A percentile compares a stretch with the other conserved stretches of the same genome.
Evolutionary conservation across 805 yeast genomes (phyloP).

Genomic region (Candida tibetensis): DNA sequence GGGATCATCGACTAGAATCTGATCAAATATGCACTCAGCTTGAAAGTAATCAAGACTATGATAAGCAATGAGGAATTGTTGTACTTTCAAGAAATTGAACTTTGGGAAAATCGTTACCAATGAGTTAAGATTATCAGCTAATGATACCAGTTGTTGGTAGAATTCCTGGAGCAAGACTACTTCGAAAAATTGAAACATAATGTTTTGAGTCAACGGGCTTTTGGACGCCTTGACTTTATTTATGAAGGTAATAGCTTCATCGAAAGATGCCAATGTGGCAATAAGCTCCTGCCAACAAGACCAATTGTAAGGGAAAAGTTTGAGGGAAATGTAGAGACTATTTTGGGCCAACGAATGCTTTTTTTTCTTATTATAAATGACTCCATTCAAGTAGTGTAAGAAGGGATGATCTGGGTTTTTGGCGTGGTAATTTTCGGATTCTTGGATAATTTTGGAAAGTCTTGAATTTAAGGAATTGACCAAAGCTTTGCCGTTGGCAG

Average conservation of each 20-base stretch:
- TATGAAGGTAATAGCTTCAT: constrained; percentile 50
- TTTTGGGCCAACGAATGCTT: constrained; percentile 60
- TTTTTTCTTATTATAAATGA: constrained; percentile 60
- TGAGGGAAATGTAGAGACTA: constrained; percentile 57
- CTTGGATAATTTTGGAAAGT: constrained; percentile 36
- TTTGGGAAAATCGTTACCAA: constrained; percentile 62
- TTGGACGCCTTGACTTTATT: constrained; percentile 37
- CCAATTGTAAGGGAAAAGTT: constrained; percentile 84
- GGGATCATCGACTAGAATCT: constrained; percentile 71
- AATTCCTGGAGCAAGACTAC: constrained; percentile 74
- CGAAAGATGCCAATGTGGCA: constrained; percentile 56
- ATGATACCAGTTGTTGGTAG: constrained; percentile 58
- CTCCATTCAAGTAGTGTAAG: constrained; percentile 69
- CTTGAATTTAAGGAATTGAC: constrained; percentile 24
- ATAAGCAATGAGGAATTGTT: constrained; percentile 77
- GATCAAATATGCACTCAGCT: constrained; percentile 78
- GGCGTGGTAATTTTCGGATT: constrained; percentile 33
- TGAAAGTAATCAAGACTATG: constrained; percentile 81
- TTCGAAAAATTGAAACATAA: constrained; percentile 55
- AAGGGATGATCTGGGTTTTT: constrained; percentile 46
- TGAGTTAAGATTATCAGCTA: constrained; percentile 48
- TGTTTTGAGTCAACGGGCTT: constrained; percentile 25
- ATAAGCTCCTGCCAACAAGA: constrained; percentile 85
- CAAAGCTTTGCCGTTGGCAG: constrained; percentile 10
- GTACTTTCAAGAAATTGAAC: constrained; percentile 72